Conservation (phyloP, 192 early-diverging fungal genomes). For the Gigaspora rosea region DNA sequence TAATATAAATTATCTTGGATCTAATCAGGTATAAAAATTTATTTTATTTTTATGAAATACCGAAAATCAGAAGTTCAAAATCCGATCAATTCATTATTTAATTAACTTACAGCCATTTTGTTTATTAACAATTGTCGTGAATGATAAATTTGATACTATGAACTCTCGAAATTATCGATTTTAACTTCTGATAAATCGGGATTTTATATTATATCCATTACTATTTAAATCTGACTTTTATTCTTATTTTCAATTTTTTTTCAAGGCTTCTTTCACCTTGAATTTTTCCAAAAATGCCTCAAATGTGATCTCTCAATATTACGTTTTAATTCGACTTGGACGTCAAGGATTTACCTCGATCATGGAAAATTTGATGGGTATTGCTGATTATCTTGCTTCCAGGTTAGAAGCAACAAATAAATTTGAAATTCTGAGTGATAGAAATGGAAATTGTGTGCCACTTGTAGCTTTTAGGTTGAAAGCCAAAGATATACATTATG, state of each 20-base stretch:
- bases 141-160: too few species aligned
- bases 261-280: conserved; percentile 64
- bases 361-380: conserved; percentile 58
- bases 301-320: conserved; percentile 79
- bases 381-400: conserved; percentile 58
- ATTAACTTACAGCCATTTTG: too few species aligned
- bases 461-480: conserved; percentile 63
- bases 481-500: conserved; percentile 34
- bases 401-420: conserved; percentile 57
- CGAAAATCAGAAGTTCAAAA: too few species aligned
- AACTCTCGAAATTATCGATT: too few species aligned
- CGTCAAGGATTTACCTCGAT: conserved; percentile 66
- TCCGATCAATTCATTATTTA: too few species aligned
- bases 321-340: conserved; percentile 75
- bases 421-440: conserved; percentile 58
- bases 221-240: neutral
- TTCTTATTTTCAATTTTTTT: neutral
- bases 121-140: too few species aligned
- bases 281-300: conserved; percentile 75
- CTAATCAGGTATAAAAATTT: conserved; percentile 50
- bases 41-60: too few species aligned
- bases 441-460: conserved; percentile 51
- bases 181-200: too few species aligned
- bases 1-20: conserved; percentile 73
- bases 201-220: too few species aligned